Percentiles rank a stretch among this genome's conserved stretches.
These are phyloP conservation scores for Diutina pseudorugosa DNA, from an alignment of 1,139 yeast genomes.

Conservation along the genomic window DNA sequence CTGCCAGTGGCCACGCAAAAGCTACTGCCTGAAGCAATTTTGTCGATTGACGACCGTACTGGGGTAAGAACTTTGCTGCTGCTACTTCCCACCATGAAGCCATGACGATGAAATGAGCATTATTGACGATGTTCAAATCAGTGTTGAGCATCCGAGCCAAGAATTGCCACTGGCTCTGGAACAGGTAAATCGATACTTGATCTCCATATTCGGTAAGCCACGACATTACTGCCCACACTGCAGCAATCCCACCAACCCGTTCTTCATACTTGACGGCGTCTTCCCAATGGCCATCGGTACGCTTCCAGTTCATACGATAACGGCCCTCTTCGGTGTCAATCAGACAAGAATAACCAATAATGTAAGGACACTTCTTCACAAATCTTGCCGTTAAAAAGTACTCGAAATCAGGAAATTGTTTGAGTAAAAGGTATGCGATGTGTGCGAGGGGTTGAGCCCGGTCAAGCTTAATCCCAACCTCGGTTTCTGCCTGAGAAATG, in stretches of 20 bases:
- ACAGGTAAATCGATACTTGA: slow-evolving; percentile 9
- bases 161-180: slow-evolving; percentile 59
- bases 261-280: slow-evolving; percentile 67
- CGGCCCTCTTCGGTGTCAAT: slow-evolving; percentile 81
- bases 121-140: slow-evolving; percentile 33
- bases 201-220: slow-evolving; percentile 13
- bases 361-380: slow-evolving; percentile 81
- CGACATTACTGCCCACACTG: slow-evolving; percentile 70
- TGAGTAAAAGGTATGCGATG: slow-evolving; percentile 43
- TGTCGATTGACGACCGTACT: slow-evolving; percentile 57
- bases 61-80: slow-evolving; percentile 39
- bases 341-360: slow-evolving; percentile 67
- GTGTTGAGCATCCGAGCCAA: slow-evolving; percentile 61
- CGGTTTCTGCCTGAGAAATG: slow-evolving; percentile 88
- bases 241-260: slow-evolving; percentile 72
- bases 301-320: slow-evolving; percentile 76
- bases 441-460: slow-evolving; percentile 70
- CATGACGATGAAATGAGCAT: slow-evolving; percentile 60
- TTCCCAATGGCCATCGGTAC: slow-evolving; percentile 64
- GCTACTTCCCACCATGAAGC: slow-evolving; percentile 93
- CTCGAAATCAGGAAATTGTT: slow-evolving; percentile 50
- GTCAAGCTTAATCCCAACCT: slow-evolving; percentile 67
- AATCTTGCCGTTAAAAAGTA: slow-evolving; percentile 67
- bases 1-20: slow-evolving; percentile 37
- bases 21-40: slow-evolving; percentile 41